Base-by-base conservation (phyloP, 306 rosid genomes). In the Gastrolobium bilobum region DNA sequence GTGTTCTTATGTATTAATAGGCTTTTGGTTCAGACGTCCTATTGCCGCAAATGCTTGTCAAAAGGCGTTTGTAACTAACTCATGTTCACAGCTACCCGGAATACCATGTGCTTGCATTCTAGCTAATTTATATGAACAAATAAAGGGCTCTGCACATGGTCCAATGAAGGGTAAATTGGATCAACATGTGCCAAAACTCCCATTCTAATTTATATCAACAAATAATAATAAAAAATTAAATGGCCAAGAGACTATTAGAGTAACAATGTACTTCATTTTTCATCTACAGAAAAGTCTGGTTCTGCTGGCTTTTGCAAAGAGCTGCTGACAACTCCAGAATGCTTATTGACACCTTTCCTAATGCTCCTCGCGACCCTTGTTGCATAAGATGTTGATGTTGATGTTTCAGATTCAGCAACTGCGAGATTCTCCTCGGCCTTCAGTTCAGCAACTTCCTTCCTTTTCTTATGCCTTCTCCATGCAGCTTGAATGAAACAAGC, bases 401-500 rank as follows among this genome's bases (percentile, higher is more conserved):
- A 77, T 57, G 74, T 77, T 26, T 53, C 75, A 3, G 84, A 73
- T 65, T 85, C 83, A 42, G 31, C 20, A 65, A 57, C 77, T 11
- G 44, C 13, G 2, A 30, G 33, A 73, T 70, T 82, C 79, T 86
- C 90, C 68, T 61, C 79, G 11, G 90, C 88, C 61, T 83, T 86
- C 0, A 95, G 78, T 43, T 87, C 84, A 13, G 93, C 91, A 51
- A 76, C 48, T 75, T 80, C 90, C 51, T 71, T 90, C 52, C 95
- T 85, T 60, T 83, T 91, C 91, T 87, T 90, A 33, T 82, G 81
- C 51, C 90, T 80, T 46, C 91, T 88, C 99, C 99, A 95, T 0
- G 98, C 99, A 5, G 90, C 86, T 83, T 95, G 99, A 54, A 95
- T 73, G 84, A 95, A 90, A 80, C 94, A 85, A 0, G 96, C 97